Base-by-base conservation (phyloP, 2,329 filamentous ascomycete genomes). In the Trichoderma citrinoviride region DNA sequence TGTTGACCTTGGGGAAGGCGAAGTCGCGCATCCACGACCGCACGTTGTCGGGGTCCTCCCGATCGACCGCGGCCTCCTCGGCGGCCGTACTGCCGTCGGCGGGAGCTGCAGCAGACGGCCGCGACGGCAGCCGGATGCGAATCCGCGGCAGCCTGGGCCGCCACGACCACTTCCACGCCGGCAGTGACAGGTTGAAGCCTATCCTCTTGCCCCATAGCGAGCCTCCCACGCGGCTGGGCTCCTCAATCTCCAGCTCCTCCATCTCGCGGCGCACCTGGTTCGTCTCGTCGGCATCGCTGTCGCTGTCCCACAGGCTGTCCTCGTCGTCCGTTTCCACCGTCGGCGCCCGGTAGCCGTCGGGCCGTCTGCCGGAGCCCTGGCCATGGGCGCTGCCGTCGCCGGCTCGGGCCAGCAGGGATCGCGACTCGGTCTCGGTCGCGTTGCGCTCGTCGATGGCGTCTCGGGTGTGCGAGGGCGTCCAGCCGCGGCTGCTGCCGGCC, bases 171-270 rank as follows among this genome's bases (percentile, higher is more conserved):
- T 80, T 82, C 84, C 83, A 87, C 47, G 77, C 78, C 2, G 83
- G 82, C 40, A 86, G 73, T 7, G 83, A 81, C 29, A 85, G 71
- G 7, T 79, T 79, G 66, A 84, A 82, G 23, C 80, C 80, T 71
- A 87, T 84, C 50, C 82, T 77, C 74, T 87, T 87, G 57, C 82
- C 80, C 81, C 83, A 87, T 61, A 79, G 73, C 2, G 79, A 81
- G 25, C 80, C 75, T 43, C 57, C 46, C 61, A 78, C 71, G 65
- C 76, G 73, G 55, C 79, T 76, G 29, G 87, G 86, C 70, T 96
- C 92, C 71, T 92, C 85, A 47, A 96, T 86, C 70, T 96, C 92
- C 84, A 96, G 88, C 83, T 97, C 90, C 73, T 96, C 87, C 80
- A 98, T 89, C 77, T 95, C 91, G 69, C 90, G 85, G 68, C 91